Evolutionary conservation across 768 basidiomycete genomes (phyloP).

Genomic region (Lentinula aciculospora): DNA sequence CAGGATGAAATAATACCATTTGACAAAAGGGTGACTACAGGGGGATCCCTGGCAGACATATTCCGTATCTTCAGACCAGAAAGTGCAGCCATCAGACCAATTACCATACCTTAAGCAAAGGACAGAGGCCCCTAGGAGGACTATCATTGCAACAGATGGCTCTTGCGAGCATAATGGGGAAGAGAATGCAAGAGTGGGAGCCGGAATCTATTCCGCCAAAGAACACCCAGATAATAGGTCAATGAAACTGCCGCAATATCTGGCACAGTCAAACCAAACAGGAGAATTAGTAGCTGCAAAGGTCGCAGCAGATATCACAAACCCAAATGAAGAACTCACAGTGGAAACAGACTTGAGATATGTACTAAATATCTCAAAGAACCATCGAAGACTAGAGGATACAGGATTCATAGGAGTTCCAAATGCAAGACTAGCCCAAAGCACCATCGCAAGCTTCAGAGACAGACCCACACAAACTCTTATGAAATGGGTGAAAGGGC

Average conservation of each 20-base stretch:
- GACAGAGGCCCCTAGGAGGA: background rate
- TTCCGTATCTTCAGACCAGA: conserved; percentile 8
- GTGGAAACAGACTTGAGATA: conserved; percentile 12
- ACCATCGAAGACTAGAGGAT: background rate
- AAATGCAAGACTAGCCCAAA: background rate
- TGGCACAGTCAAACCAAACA: conserved; percentile 11
- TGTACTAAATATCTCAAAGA: background rate
- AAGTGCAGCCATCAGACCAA: background rate
- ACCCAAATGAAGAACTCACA: background rate
- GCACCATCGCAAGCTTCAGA: conserved; percentile 6
- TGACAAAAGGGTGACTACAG: background rate
- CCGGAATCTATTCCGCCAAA: conserved; percentile 7
- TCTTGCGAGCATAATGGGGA: conserved; percentile 12
- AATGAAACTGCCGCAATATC: background rate
- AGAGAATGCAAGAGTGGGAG: conserved; percentile 10
- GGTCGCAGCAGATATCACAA: background rate
- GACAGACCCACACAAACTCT: conserved; percentile 9
- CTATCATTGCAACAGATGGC: conserved; percentile 12
- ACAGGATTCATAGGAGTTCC: background rate
- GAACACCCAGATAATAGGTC: background rate
- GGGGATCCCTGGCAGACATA: background rate
- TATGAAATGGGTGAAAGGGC: conserved; percentile 22
- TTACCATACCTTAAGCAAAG: background rate
- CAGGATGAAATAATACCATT: no score
- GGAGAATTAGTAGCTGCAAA: conserved; percentile 11